Base-by-base conservation (phyloP, 1,139 yeast species). In the Williopsis jadinii region DNA sequence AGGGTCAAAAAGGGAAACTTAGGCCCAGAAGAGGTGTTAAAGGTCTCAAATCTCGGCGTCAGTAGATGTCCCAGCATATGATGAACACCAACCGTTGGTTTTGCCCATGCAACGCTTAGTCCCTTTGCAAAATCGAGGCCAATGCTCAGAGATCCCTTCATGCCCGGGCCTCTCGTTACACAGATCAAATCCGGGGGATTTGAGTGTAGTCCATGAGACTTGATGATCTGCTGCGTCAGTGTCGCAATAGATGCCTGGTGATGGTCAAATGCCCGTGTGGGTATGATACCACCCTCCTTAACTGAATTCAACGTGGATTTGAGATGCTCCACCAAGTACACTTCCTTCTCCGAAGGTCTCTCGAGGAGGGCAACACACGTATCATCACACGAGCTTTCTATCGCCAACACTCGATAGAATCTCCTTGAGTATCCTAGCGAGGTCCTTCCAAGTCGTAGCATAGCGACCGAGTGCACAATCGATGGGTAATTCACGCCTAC, bases 151-250 rank as follows among this genome's bases (percentile, higher is more conserved):
- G 95, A 83, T 0, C 97, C 97, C 12, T 81, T 75, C 97, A 94
- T 88, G 0, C 99, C 99, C 0, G 99, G 99, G 0, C 99, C 99
- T 51, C 95, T 66, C 0, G 99, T 92, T 9, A 84, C 95, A 59
- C 95, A 84, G 3, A 92, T 72, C 36, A 92, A 58, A 56, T 86
- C 95, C 0, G 95, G 88, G 1, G 73, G 72, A 11, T 8, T 57
- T 54, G 2, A 35, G 30, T 0, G 43, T n/a, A 2, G 48, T 2
- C 57, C 55, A 38, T 66, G 53, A 1, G 56, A 48, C 0, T 30
- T 36, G 11, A 77, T 52, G 2, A 75, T 53, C 12, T 62, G 52
- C 26, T 60, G 46, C 0, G 77, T 74, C 15, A 76, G 54, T 0
- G 60, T 55, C 0, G 80, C 79, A 13, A 90, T 61, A 14, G 66